Base-by-base conservation (phyloP, 139 green algal species). In the Pleodorina starrii region DNA sequence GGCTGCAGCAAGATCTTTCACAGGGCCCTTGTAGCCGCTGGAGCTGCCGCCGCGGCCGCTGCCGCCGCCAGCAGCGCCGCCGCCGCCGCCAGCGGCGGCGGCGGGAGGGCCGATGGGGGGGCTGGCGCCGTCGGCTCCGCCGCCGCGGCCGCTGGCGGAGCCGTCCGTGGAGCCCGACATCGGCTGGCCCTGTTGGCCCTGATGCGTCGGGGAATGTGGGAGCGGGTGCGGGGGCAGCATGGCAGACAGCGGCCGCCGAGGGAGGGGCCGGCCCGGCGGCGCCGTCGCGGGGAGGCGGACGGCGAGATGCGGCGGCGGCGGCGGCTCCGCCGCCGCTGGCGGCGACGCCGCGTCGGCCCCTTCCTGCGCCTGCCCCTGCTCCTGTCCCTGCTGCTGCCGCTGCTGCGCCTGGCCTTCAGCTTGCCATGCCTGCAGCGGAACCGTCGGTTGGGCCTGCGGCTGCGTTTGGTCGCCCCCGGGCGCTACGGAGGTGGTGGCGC, bases 1-100 rank as follows among this genome's bases (percentile, higher is more conserved):
- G 1, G 71, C 71, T 1, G 71, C 84, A 25, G 51, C 38, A 16
- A 51, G 27, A 50, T 89, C 50, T 71, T 82, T 89, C 36, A 89
- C 69, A 17, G 90, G 90, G 43, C 90, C 90, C 48, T 44, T 44
- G 57, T 92, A 92, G 80, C 42, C 38, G 80, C 54, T 27, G 50
- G 48, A 29, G 11, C 54, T 51, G 69, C n/a, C n/a, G 36, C 69
- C 16, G 32, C 66, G 9, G 12, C 32, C 12, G 43, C 29, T 21
- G 77, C 38, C 57, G 57, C 79, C 23, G 80, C 60, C n/a, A 5
- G 80, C 32, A 14, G 43, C 36, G 6, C 60, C 35, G 32, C n/a
- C 23, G 10, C 0, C 81, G 44, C 63, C 5, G 29, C 63, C 63
- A 5, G 23, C 72, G 72, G 54, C 6, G 29, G 29, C 29, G 54